phyloP scores from a whole-genome alignment of 148 eudicot genomes.

The Amaranthus palmeri region DNA sequence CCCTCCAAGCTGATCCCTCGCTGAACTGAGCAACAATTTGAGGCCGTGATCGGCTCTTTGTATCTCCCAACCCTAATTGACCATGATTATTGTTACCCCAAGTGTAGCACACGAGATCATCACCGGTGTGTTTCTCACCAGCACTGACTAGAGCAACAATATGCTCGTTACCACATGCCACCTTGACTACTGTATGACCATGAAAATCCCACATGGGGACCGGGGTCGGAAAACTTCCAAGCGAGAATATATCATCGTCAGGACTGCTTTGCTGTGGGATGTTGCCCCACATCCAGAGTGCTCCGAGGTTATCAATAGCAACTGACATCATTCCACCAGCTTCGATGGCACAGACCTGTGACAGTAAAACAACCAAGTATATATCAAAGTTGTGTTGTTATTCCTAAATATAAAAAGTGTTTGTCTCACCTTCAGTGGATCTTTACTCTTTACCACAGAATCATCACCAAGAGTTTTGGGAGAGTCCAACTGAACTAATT shows the following conservation, averaged over 20 bases:
- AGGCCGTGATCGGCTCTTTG: conserved; percentile 46
- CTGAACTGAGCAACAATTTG: conserved; percentile 41
- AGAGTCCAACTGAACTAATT: conserved; percentile 41
- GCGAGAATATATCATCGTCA: conserved; percentile 31
- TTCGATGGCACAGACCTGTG: conserved; percentile 59
- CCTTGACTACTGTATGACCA: conserved; percentile 82
- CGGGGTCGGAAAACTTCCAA: conserved; percentile 41
- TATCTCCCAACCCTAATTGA: conserved; percentile 84
- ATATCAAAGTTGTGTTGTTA: neutral
- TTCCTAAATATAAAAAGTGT: neutral
- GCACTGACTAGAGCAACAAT: conserved; percentile 69
- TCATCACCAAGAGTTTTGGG: conserved; percentile 32
- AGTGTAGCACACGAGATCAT: conserved; percentile 66
- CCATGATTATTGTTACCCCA: conserved; percentile 85
- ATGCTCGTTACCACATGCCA: conserved; percentile 92
- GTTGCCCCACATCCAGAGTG: conserved; percentile 90
- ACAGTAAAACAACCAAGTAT: conserved; percentile 2
- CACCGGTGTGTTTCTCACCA: conserved; percentile 49
- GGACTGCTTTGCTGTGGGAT: conserved; percentile 54
- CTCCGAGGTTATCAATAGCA: conserved; percentile 69
- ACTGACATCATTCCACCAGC: conserved; percentile 96
- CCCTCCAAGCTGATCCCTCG: conserved; percentile 47
- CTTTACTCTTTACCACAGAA: conserved; percentile 29
- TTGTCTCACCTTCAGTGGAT: conserved; percentile 46
- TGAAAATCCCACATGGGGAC: conserved; percentile 55